Evolutionary conservation across 768 basidiomycete species (phyloP).

Genomic region (Suillus fuscotomentosus): DNA sequence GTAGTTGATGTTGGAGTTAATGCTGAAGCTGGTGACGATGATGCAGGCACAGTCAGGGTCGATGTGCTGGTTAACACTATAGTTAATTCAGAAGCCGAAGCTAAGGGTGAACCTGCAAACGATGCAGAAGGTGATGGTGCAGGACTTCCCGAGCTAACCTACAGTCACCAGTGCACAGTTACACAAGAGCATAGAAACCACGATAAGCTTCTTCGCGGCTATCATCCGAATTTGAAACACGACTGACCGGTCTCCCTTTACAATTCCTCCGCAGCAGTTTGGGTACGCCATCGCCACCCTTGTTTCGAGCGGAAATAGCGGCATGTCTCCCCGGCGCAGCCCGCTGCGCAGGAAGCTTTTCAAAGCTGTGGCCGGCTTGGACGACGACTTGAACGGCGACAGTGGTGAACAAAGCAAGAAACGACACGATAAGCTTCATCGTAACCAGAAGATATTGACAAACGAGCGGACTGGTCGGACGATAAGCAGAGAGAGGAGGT

Average conservation of each 20-base stretch:
- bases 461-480: constrained; percentile 7
- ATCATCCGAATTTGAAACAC: neutral
- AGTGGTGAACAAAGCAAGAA: constrained; percentile 36
- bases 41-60: neutral
- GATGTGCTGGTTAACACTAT: neutral
- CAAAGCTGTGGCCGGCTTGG: constrained; percentile 30
- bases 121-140: neutral
- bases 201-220: neutral
- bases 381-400: constrained; percentile 20
- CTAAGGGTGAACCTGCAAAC: neutral
- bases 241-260: neutral
- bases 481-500: constrained; percentile 9
- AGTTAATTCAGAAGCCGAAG: neutral
- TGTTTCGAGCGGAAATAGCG: constrained; percentile 32
- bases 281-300: neutral
- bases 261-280: neutral
- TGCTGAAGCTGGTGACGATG: neutral
- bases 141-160: neutral
- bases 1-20: neutral
- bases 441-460: constrained; percentile 16
- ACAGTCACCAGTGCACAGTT: neutral
- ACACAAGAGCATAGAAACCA: constrained; percentile 1
- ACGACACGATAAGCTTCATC: constrained; percentile 46
- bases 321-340: constrained; percentile 28
- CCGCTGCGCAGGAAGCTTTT: constrained; percentile 24